Base-by-base conservation (phyloP, 768 basidiomycete species). In the Suillus ampliporus region DNA sequence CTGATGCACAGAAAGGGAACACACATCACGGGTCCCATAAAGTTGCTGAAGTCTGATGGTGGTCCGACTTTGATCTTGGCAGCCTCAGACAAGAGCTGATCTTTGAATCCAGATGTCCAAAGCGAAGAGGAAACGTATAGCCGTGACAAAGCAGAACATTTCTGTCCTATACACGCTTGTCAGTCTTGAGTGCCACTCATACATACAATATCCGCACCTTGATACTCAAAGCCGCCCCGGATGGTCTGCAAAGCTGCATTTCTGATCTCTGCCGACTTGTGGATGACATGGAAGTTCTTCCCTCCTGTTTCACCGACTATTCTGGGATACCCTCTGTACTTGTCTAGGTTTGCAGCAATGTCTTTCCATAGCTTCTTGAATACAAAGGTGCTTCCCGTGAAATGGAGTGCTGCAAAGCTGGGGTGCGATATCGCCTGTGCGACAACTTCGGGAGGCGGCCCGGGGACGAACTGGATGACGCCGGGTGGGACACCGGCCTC, bases 231-330 rank as follows among this genome's bases (percentile, higher is more conserved):
- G 1, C 90, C 95, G 19, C 84, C 92, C 60, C 97, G 84, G 64
- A 99, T 84, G 57, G 83, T 86, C 79, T 99, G 97, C 52, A 92
- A 67, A 56, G 93, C 97, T n/a, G 96, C 94, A 67, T 95, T 96
- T 73, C 81, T 82, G 58, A 97, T 78, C 69, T 97, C 92, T 41
- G 96, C 97, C 15, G 88, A 89, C 59, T 84, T 81, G 77, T 99
- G 97, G 54, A 99, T 81, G 51, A 99, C 67, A 78, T 99, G 97
- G 83, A 96, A 99, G 83, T 99, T 99, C 85, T 99, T 99, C 61
- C 97, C 97, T 34, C 94, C 95, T 9, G 97, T 99, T 83, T 99
- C 97, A 31, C 97, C 97, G 8, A 99, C 96, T 66, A 99, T 91
- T 72, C 97, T 85, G 1, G 97, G 97, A 79, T 97, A 99, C 14